Evolutionary conservation across 441 rosid species (phyloP), one percentile per base, ranked within the genome.

Genomic region (Populus trichocarpa): DNA sequence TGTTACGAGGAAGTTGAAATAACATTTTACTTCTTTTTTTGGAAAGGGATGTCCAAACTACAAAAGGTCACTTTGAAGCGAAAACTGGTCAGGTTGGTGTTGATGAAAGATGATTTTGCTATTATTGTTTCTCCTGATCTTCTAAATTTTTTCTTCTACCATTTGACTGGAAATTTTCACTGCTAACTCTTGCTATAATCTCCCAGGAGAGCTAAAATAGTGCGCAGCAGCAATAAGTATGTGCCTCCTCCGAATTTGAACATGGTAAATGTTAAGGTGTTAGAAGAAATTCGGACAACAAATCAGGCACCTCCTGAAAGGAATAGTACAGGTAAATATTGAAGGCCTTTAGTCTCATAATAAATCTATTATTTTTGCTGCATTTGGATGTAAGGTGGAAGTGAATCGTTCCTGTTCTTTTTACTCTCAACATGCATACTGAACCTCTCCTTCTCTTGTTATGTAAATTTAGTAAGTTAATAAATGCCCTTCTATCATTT

Each of bases 171-270:
- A 42, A 65, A 36, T 35, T 38, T 40, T 61, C 1, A 61, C 66
- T 82, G 67, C 28, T 33, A 38, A 23, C 25, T 32, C 61, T 67
- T 69, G 59, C 71, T 32, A 69, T 81, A 75, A 76, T 71, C 26
- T 78, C 50, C 42, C 87, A 94, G 97, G 85, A 89, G 86, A 88
- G 95, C 95, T 22, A 92, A 88, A 84, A 80, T 87, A 75, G 82
- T 90, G 78, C 75, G 90, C 77, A 89, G 83, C 42, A 77, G 77
- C 65, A 86, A 82, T 76, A 86, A 84, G 77, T 78, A 78, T 22
- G 72, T 65, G 63, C 83, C 76, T 13, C 74, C 70, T 61, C 75
- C 80, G 57, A 83, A 69, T 77, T 53, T 80, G 32, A 86, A 79
- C 53, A 57, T 40, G 10, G 79, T 65, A 36, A 85, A 83, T 81